Conservation (phyloP, 176 grass and related monocot genomes). For the Olyra latifolia region DNA sequence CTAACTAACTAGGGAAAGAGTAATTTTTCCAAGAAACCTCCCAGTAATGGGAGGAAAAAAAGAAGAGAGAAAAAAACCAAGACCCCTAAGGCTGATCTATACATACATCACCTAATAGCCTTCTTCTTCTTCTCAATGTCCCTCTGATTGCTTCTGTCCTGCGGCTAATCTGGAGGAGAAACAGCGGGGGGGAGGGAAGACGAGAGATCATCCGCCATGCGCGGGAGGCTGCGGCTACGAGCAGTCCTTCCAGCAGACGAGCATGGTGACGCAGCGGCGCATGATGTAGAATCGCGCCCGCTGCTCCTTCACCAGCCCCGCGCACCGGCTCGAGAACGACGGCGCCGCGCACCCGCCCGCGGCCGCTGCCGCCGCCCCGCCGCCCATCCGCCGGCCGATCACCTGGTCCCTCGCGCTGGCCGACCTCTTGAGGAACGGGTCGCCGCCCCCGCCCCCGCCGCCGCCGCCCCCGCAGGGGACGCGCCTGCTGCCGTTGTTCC, state of each 20-base stretch:
- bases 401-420: constrained; percentile 60
- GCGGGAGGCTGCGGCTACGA: constrained; percentile 30
- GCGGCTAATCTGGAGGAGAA: constrained; percentile 14
- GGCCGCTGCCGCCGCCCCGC: not conserved
- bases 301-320: constrained; percentile 85
- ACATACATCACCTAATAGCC: constrained; percentile 42
- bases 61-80: not conserved
- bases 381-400: constrained; percentile 18
- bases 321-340: constrained; percentile 79
- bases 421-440: constrained; percentile 55
- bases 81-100: constrained; percentile 44
- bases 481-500: constrained; percentile 74
- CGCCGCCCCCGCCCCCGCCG: not conserved
- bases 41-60: constrained; percentile 13
- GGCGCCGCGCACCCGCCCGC: constrained; percentile 27
- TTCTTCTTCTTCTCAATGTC: constrained; percentile 10
- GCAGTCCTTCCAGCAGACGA: constrained; percentile 91
- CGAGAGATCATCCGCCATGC: constrained; percentile 2
- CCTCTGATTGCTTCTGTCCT: constrained; percentile 2
- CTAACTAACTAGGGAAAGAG: constrained; percentile 20
- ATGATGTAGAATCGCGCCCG: constrained; percentile 94
- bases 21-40: constrained; percentile 29
- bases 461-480: constrained; percentile 25
- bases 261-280: constrained; percentile 94
- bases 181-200: not conserved